Evolutionary conservation across 805 yeast genomes (phyloP).

Genomic region (Komagataella phaffii): DNA sequence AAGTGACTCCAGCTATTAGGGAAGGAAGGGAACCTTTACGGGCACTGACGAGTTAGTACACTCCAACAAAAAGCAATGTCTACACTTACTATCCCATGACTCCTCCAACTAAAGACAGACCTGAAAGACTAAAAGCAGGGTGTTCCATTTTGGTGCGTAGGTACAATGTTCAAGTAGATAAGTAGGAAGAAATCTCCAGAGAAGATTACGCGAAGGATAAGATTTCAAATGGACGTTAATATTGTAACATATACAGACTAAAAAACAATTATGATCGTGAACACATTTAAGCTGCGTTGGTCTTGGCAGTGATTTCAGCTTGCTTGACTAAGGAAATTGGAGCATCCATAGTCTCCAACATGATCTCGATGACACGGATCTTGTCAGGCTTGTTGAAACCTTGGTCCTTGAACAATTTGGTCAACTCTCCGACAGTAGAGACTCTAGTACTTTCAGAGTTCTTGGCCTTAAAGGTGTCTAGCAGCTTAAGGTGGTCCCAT

Average conservation of each 20-base stretch:
- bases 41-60: neutral
- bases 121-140: conserved; percentile 14
- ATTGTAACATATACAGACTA: neutral
- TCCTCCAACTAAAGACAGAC: conserved; percentile 18
- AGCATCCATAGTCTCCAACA: conserved; percentile 61
- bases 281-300: conserved; percentile 11
- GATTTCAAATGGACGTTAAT: neutral
- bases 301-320: conserved; percentile 37
- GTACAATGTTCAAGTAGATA: neutral
- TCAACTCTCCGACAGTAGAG: conserved; percentile 43
- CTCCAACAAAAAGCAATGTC: neutral
- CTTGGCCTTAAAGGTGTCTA: conserved; percentile 47
- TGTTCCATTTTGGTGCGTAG: conserved; percentile 10
- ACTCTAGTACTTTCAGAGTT: conserved; percentile 37
- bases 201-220: conserved; percentile 3
- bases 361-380: conserved; percentile 54
- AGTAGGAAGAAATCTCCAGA: neutral
- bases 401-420: conserved; percentile 29
- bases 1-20: conserved; percentile 57
- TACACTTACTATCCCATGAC: conserved; percentile 13
- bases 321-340: conserved; percentile 52
- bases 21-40: conserved; percentile 72
- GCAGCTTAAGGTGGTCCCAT: conserved; percentile 50
- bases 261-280: neutral
- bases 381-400: conserved; percentile 40